Evolutionary conservation across 2,329 filamentous ascomycete genomes (phyloP).

Genomic region (Phyllosticta citribraziliensis): DNA sequence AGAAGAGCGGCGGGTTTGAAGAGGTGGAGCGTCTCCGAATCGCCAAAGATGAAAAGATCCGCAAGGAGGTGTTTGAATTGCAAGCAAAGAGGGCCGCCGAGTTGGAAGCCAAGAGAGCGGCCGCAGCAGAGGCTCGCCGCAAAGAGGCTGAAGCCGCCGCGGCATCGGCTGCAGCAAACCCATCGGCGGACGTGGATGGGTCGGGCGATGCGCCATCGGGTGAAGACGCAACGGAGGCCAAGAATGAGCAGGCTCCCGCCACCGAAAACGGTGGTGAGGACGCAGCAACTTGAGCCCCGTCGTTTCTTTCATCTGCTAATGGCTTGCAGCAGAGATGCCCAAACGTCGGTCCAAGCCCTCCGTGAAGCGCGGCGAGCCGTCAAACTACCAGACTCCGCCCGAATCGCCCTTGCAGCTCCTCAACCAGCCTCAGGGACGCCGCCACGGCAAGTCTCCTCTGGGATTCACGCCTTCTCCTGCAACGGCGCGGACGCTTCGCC

Average conservation of each 20-base stretch:
- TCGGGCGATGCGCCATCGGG: background rate
- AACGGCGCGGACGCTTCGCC: background rate
- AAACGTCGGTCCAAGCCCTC: background rate
- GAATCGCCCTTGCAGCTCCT: background rate
- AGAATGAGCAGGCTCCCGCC: constrained; percentile 8
- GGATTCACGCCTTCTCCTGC: background rate
- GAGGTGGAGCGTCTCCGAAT: constrained; percentile 80
- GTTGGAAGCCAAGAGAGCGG: constrained; percentile 35
- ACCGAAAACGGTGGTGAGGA: constrained; percentile 10
- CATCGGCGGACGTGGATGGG: constrained; percentile 16
- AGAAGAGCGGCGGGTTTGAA: constrained; percentile 92
- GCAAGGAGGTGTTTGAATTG: constrained; percentile 60
- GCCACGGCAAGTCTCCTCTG: background rate
- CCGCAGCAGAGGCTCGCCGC: constrained; percentile 2
- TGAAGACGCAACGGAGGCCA: background rate
- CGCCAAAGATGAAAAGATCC: constrained; percentile 76
- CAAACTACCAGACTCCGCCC: background rate
- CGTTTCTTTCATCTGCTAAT: constrained; percentile 4
- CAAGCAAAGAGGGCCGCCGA: constrained; percentile 38
- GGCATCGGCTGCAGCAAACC: constrained; percentile 18
- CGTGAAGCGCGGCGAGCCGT: background rate
- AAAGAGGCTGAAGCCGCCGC: constrained; percentile 23
- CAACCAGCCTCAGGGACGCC: background rate
- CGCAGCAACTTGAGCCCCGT: background rate
- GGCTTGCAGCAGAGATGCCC: background rate